Evolutionary conservation across 257 asterid genomes (phyloP).

Genomic region (Solanum virginianum): DNA sequence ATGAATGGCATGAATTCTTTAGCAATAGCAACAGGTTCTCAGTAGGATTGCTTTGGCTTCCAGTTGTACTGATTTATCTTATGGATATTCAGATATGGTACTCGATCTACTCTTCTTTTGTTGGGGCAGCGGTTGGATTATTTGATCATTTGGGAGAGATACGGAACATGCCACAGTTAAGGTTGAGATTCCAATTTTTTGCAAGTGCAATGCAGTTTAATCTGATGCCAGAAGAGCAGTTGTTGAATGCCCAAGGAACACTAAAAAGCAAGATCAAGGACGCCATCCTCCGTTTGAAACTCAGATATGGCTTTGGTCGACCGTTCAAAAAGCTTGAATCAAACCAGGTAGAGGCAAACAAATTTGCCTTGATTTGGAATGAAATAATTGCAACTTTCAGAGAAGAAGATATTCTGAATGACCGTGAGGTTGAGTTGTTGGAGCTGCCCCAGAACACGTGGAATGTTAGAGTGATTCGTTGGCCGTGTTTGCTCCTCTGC

Average conservation of each 20-base stretch:
- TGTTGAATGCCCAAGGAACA: constrained; percentile 60
- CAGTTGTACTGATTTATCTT: constrained; percentile 82
- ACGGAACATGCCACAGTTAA: constrained; percentile 84
- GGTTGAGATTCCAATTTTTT: constrained; percentile 94
- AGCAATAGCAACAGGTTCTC: constrained; percentile 73
- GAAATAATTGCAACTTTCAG: constrained; percentile 74
- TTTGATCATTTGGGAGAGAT: constrained; percentile 98
- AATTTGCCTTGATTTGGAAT: constrained; percentile 98
- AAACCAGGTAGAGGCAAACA: constrained; percentile 87
- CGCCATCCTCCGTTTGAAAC: constrained; percentile 69
- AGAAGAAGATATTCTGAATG: constrained; percentile 88
- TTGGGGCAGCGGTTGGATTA: constrained; percentile 84
- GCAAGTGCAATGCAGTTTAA: constrained; percentile 97
- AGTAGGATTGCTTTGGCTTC: constrained; percentile 86
- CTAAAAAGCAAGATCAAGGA: constrained; percentile 74
- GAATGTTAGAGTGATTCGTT: constrained; percentile 87
- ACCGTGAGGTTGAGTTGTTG: constrained; percentile 85
- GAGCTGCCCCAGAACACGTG: constrained; percentile 93
- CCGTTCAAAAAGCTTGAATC: constrained; percentile 92
- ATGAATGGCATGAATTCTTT: constrained; percentile 86
- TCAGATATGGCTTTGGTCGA: constrained; percentile 88
- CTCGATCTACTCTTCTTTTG: constrained; percentile 79
- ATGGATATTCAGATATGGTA: constrained; percentile 98
- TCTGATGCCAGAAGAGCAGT: constrained; percentile 99
- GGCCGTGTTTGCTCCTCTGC: constrained; percentile 97